Conservation (phyloP, 495 filamentous ascomycete species). For the Geoglossum glabrum region DNA sequence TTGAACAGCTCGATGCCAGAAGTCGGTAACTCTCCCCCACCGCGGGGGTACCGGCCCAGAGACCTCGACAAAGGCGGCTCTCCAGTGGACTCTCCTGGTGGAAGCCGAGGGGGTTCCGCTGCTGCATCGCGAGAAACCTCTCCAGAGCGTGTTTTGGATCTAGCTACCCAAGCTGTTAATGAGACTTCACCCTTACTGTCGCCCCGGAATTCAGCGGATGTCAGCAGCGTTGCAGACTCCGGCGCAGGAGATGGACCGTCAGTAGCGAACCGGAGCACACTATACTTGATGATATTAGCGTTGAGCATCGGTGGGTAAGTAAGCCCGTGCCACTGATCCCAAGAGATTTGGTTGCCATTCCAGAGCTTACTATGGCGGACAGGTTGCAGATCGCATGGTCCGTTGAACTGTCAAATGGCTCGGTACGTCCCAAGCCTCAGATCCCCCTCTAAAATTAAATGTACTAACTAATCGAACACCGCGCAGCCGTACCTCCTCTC, state of each 20-base stretch:
- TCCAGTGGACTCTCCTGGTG: neutral
- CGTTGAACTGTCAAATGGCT: slow-evolving; percentile 73
- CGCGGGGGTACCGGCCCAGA: neutral
- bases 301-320: slow-evolving; percentile 56
- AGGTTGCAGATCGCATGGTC: slow-evolving; percentile 88
- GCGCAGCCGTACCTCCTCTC: slow-evolving; percentile 43
- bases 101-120: neutral
- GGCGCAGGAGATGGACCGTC: neutral
- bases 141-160: neutral
- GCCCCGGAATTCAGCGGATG: slow-evolving; percentile 17
- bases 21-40: neutral
- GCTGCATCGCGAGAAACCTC: neutral
- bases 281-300: slow-evolving; percentile 69
- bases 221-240: slow-evolving; percentile 10
- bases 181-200: slow-evolving; percentile 41
- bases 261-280: slow-evolving; percentile 41
- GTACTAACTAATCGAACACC: neutral
- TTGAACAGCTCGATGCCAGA: neutral
- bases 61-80: neutral
- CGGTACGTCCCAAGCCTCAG: slow-evolving; percentile 23
- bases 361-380: neutral
- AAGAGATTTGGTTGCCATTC: neutral
- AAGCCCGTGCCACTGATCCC: neutral
- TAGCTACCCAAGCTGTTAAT: slow-evolving; percentile 18
- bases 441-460: neutral